A percentile compares a stretch with the other conserved stretches of the same genome.
These are phyloP conservation scores for Verticillium dahliae DNA, from an alignment of 2,329 filamentous ascomycete genomes.

Conservation along the genomic window DNA sequence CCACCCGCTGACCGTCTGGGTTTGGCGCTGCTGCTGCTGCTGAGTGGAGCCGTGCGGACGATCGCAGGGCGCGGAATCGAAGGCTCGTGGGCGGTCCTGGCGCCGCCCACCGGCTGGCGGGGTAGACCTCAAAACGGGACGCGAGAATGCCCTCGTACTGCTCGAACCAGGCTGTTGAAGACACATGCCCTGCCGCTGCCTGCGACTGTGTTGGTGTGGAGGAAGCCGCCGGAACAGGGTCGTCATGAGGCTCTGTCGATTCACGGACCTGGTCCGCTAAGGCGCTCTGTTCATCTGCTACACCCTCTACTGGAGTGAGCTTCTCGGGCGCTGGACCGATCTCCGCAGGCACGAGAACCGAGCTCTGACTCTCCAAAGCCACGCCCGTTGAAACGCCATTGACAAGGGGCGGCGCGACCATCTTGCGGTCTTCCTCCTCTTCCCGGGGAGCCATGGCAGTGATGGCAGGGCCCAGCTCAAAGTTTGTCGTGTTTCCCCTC, in stretches of 20 bases:
- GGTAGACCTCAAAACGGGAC: constrained; percentile 72
- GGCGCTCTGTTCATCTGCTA: background rate
- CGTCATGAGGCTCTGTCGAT: constrained; percentile 25
- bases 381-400: background rate
- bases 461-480: constrained; percentile 73
- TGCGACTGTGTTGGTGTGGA: background rate
- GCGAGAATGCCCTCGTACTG: constrained; percentile 56
- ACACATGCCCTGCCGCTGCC: background rate
- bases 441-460: constrained; percentile 85
- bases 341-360: background rate
- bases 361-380: background rate
- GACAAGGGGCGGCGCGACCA: constrained; percentile 3
- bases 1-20: constrained; percentile 29
- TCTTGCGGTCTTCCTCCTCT: constrained; percentile 51
- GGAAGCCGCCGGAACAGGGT: background rate
- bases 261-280: background rate
- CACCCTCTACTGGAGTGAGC: background rate
- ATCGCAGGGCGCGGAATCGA: constrained; percentile 31
- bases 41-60: constrained; percentile 21
- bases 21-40: constrained; percentile 25
- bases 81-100: constrained; percentile 36
- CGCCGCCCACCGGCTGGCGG: constrained; percentile 51
- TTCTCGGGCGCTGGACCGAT: background rate
- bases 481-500: constrained; percentile 71
- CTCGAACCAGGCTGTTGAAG: constrained; percentile 31